phyloP scores from a whole-genome alignment of 805 yeast genomes.

The Candida cerambycidarum region DNA sequence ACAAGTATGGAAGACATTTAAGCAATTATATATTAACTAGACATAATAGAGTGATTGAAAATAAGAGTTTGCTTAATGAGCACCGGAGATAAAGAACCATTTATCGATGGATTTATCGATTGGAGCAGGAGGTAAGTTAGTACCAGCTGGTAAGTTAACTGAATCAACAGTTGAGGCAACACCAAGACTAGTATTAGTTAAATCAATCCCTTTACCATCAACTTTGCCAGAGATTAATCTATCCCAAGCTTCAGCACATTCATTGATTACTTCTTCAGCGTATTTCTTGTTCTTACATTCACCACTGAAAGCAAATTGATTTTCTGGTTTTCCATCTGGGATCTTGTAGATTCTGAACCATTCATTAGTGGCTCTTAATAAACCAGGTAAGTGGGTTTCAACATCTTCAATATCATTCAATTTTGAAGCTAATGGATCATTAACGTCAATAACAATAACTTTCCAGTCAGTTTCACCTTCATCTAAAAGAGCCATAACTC shows the following conservation, averaged over 20 bases:
- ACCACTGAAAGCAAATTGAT: slow-evolving; percentile 74
- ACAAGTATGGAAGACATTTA: not conserved
- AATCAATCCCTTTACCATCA: slow-evolving; percentile 56
- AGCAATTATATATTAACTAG: not conserved
- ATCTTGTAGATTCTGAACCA: slow-evolving; percentile 87
- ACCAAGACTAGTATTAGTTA: slow-evolving; percentile 74
- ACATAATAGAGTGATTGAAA: not conserved
- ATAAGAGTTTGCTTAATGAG: slow-evolving; percentile 36
- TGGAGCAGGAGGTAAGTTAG: slow-evolving; percentile 81
- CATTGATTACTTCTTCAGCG: slow-evolving; percentile 60
- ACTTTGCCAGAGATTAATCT: slow-evolving; percentile 47
- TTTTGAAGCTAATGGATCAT: slow-evolving; percentile 63
- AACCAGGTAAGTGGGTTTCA: slow-evolving; percentile 64
- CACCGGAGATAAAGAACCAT: slow-evolving; percentile 97
- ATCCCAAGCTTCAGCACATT: slow-evolving; percentile 71
- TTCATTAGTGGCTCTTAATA: slow-evolving; percentile 61
- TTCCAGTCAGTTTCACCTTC: slow-evolving; percentile 99
- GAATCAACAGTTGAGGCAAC: slow-evolving; percentile 51
- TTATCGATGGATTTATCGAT: slow-evolving; percentile 95
- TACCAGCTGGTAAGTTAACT: slow-evolving; percentile 65
- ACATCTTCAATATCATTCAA: slow-evolving; percentile 69
- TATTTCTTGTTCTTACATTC: slow-evolving; percentile 56
- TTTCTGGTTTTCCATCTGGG: slow-evolving; percentile 78
- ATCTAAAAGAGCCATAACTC: slow-evolving; percentile 76
- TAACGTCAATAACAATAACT: slow-evolving; percentile 65